These are phyloP conservation scores for Vinca major DNA, from an alignment of 305 asterid genomes.

Conservation along the genomic window DNA sequence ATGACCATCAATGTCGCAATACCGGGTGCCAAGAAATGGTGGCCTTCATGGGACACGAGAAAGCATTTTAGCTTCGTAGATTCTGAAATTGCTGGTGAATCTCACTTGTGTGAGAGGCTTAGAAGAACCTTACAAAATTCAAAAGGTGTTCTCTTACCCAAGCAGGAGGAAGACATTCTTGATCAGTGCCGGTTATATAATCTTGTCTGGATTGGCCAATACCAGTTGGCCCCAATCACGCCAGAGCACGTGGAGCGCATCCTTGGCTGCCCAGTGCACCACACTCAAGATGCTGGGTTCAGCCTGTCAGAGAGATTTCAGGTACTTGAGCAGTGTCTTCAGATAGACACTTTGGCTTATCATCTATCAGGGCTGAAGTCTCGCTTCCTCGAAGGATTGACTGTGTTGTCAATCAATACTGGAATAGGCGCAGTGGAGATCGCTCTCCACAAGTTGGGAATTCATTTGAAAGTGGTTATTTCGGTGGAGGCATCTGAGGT, in stretches of 20 bases:
- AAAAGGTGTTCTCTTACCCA: conserved; percentile 26
- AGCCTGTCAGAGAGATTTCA: conserved; percentile 46
- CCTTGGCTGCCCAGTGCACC: conserved; percentile 62
- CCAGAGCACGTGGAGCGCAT: conserved; percentile 60
- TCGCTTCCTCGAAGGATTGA: conserved; percentile 47
- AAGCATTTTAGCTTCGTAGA: conserved; percentile 43
- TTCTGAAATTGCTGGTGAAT: conserved; percentile 32
- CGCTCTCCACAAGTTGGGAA: conserved; percentile 64
- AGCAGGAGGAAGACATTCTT: conserved; percentile 46
- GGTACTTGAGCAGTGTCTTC: conserved; percentile 49
- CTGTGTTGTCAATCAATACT: conserved; percentile 49
- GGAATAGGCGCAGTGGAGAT: conserved; percentile 81
- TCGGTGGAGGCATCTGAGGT: conserved; percentile 52
- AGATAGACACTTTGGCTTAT: conserved; percentile 69
- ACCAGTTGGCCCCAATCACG: conserved; percentile 44
- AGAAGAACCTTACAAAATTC: conserved; percentile 37
- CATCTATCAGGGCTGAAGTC: conserved; percentile 54
- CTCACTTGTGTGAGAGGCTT: conserved; percentile 48
- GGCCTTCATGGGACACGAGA: conserved; percentile 93
- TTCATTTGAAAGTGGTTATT: conserved; percentile 50
- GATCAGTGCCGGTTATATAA: conserved; percentile 44
- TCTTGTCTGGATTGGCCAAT: conserved; percentile 62
- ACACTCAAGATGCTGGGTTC: conserved; percentile 45
- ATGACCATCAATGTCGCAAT: conserved; percentile 56
- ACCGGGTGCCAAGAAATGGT: conserved; percentile 54